Evolutionary conservation across 495 filamentous ascomycete genomes (phyloP).

Genomic region (Tuber indicum): DNA sequence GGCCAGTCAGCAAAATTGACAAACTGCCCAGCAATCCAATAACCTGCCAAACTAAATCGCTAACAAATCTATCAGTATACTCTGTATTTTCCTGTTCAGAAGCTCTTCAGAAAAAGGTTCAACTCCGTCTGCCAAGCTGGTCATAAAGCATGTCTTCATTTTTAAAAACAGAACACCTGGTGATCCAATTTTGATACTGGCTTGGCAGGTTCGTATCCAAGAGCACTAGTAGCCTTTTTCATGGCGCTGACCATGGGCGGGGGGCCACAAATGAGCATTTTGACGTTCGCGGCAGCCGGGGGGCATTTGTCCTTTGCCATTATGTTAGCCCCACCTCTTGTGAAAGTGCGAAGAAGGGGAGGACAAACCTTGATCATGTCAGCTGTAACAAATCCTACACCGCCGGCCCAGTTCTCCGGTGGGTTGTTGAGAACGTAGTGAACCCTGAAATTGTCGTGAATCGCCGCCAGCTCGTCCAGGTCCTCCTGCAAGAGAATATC

Average conservation of each 20-base stretch:
- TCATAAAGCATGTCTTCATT: not conserved
- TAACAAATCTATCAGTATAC: not conserved
- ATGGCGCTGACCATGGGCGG: constrained; percentile 95
- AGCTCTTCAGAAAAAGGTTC: not conserved
- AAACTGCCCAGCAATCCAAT: not conserved
- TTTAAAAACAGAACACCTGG: constrained; percentile 96
- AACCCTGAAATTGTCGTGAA: constrained; percentile 73
- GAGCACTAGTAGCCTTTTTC: constrained; percentile 85
- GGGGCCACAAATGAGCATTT: constrained; percentile 92
- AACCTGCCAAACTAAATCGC: not conserved
- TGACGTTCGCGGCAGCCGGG: constrained; percentile 75
- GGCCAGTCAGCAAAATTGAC: not conserved
- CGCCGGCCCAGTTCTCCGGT: constrained; percentile 79
- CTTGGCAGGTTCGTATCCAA: constrained; percentile 84
- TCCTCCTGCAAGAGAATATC: constrained; percentile 92
- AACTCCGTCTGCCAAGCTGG: not conserved
- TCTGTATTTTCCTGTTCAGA: not conserved
- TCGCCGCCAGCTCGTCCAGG: constrained; percentile 65
- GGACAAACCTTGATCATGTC: constrained; percentile 81
- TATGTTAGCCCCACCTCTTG: constrained; percentile 23
- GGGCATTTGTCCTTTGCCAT: constrained; percentile 65
- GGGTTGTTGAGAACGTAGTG: constrained; percentile 97
- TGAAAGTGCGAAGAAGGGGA: not conserved
- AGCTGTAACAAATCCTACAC: constrained; percentile 84
- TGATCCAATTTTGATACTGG: constrained; percentile 96